Percentiles rank a stretch among this genome's conserved stretches.
These are phyloP conservation scores for Neurospora sp. DNA, from an alignment of 495 filamentous ascomycete genomes.

Conservation along the genomic window DNA sequence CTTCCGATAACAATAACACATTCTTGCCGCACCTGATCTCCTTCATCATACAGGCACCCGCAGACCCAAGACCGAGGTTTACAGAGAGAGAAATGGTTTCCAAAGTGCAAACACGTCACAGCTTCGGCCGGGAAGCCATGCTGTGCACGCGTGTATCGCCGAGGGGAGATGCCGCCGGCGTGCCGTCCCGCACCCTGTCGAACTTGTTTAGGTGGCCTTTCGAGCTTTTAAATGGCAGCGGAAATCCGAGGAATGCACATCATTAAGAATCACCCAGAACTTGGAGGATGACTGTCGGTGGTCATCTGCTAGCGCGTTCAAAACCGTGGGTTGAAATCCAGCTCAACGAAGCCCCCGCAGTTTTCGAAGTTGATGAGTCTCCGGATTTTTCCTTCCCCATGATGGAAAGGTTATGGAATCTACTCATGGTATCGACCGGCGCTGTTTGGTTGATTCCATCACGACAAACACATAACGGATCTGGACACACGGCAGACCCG, in stretches of 20 bases:
- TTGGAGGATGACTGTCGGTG: not conserved
- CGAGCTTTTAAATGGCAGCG: not conserved
- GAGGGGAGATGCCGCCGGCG: not conserved
- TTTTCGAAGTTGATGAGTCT: not conserved
- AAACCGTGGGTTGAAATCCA: not conserved
- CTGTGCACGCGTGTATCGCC: not conserved
- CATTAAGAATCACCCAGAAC: not conserved
- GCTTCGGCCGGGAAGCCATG: not conserved
- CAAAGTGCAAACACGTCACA: not conserved
- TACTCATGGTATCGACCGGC: not conserved
- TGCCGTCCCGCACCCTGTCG: not conserved
- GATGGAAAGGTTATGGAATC: not conserved
- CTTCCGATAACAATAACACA: not conserved
- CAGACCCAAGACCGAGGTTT: not conserved
- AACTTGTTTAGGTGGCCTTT: not conserved
- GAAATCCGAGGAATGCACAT: not conserved
- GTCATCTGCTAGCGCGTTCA: not conserved
- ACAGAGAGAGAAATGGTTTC: not conserved
- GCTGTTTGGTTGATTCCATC: not conserved
- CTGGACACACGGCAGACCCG: not conserved
- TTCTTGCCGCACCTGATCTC: not conserved
- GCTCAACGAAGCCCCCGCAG: not conserved
- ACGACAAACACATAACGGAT: not conserved
- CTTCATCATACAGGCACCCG: not conserved
- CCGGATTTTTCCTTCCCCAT: not conserved